Conservation (phyloP, 1,284 basidiomycete species). For the Irpex sp. region DNA sequence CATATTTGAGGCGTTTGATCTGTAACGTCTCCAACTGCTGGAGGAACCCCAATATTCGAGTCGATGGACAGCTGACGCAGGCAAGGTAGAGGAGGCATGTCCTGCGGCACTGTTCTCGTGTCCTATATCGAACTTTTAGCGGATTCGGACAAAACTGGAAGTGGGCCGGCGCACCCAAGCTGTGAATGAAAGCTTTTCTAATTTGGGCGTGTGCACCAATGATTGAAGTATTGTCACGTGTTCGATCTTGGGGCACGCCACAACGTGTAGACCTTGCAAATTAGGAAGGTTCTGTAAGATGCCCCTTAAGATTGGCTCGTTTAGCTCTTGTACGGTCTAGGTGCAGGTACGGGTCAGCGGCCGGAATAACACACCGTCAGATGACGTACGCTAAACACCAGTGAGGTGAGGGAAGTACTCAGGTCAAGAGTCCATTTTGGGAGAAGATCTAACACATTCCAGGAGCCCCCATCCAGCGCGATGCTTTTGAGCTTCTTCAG, state of each 20-base stretch:
- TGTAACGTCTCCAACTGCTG: conserved; percentile 24
- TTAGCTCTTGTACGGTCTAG: conserved; percentile 54
- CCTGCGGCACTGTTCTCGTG: conserved; percentile 24
- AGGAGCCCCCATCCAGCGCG: conserved; percentile 54
- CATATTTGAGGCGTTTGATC: conserved; percentile 32
- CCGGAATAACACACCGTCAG: conserved; percentile 2
- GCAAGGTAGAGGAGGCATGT: conserved; percentile 35
- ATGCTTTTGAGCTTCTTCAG: conserved; percentile 42
- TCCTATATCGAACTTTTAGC: conserved; percentile 31
- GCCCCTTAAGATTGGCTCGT: conserved; percentile 44
- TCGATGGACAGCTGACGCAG: conserved; percentile 57
- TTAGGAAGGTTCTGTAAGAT: conserved; percentile 46
- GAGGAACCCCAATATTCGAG: conserved; percentile 27
- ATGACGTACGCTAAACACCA: conserved; percentile 55
- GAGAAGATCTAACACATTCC: conserved; percentile 53
- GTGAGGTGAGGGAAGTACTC: conserved; percentile 40
- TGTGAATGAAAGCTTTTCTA: conserved; percentile 59
- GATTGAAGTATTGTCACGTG: conserved; percentile 46
- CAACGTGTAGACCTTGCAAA: conserved; percentile 53
- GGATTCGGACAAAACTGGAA: neutral
- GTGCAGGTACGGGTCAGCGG: neutral
- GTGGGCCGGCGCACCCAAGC: conserved; percentile 39
- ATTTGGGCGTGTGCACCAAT: conserved; percentile 42
- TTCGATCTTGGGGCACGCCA: conserved; percentile 54
- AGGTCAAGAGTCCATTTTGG: conserved; percentile 48